phyloP scores from a whole-genome alignment of 164 flowering plant genomes.

The Paratinospora sagittata region DNA sequence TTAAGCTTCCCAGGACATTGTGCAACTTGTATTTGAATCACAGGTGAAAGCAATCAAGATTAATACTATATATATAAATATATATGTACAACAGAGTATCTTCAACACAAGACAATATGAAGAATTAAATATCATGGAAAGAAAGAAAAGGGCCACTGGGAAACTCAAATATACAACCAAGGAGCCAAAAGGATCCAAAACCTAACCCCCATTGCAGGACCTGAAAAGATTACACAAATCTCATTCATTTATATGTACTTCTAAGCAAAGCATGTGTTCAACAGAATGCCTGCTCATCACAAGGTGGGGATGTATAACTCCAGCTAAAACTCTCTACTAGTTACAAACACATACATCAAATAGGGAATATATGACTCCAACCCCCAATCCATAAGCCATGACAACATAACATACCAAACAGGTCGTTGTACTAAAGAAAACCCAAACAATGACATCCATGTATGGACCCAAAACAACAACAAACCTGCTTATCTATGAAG shows the following conservation, averaged over 20 bases:
- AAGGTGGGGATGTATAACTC: constrained; percentile 10
- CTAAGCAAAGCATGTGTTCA: background rate
- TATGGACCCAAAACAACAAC: background rate
- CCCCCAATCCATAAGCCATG: background rate
- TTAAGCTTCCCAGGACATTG: background rate
- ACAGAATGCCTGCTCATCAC: constrained; percentile 13
- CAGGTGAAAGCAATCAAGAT: background rate
- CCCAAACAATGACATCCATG: constrained; percentile 6
- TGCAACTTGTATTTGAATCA: background rate
- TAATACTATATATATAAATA: background rate
- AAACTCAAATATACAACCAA: background rate
- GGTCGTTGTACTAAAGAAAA: constrained; percentile 1
- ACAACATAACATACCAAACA: constrained; percentile 5
- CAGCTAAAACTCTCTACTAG: constrained; percentile 13
- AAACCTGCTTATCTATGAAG: constrained; percentile 15
- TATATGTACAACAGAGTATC: background rate
- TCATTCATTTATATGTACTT: background rate
- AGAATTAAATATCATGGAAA: background rate
- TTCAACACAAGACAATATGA: background rate
- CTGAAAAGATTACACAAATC: background rate
- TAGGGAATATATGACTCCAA: constrained; percentile 2
- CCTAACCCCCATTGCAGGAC: background rate
- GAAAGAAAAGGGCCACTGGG: background rate
- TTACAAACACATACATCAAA: constrained; percentile 10
- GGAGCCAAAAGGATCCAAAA: constrained; percentile 4